Evolutionary conservation across 148 eudicot genomes (phyloP), one percentile per base, ranked within the genome.

Genomic region (Fagopyrum homotropicum): DNA sequence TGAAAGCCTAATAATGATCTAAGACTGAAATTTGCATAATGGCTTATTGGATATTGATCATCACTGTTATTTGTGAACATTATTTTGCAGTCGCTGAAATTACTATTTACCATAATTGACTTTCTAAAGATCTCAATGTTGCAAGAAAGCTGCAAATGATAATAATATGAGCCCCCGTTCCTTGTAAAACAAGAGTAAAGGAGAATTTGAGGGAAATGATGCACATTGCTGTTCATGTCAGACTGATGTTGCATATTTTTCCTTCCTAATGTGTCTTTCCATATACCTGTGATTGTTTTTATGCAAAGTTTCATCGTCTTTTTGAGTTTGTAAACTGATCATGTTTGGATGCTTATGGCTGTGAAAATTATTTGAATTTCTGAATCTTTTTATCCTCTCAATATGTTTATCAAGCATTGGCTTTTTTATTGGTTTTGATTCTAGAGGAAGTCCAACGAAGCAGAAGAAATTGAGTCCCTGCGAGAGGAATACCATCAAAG

Each of bases 401-500:
- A 1, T 12, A 3, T 66, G 71, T 12, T 40, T 40, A 66, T 66
- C 16, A 6, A 40, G 47, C 9, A 6, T 66, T 40, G 17, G 45
- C 46, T 40, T 66, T 35, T 4, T 35, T 12, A 19, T 48, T 47
- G 30, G 29, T 72, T 45, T 45, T 49, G 29, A 76, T 82, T 44
- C 68, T 88, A 95, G 98, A 84, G 89, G 60, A 95, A 90, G 82
- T 85, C 97, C 76, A 90, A 82, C 83, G 97, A 95, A 10, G 93
- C 93, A 73, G 92, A 92, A 73, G 98, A 95, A 86, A 77, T 90
- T 76, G 98, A 95, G 81, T 87, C 93, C 49, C 82, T 95, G 47
- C 93, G 97, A 45, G 98, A 95, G 82, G 98, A 95, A 81, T 95
- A 90, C 82, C 97, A 92, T 81, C 98, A 95, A 79, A 89, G 89